These are phyloP conservation scores for Torulaspora gathmanii DNA, from an alignment of 805 yeast genomes.

Conservation along the genomic window DNA sequence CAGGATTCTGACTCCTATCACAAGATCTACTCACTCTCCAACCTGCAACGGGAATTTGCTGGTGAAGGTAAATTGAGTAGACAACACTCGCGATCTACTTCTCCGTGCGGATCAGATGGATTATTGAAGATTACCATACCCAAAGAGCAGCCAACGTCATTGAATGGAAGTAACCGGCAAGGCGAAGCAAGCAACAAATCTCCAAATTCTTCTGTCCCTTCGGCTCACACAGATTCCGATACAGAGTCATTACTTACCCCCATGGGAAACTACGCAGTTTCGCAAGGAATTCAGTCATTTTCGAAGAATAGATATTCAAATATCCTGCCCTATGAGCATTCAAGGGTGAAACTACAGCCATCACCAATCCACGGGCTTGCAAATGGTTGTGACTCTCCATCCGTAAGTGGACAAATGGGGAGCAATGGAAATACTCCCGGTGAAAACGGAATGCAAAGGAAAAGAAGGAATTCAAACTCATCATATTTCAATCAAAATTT, in stretches of 20 bases:
- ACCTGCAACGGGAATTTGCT: constrained; percentile 23
- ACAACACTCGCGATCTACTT: constrained; percentile 10
- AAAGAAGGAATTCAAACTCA: constrained; percentile 11
- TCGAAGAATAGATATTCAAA: constrained; percentile 81
- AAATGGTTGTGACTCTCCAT: constrained; percentile 1
- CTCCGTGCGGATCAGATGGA: constrained; percentile 4
- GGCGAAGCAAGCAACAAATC: background rate
- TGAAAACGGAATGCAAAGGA: constrained; percentile 1
- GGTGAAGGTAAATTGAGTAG: constrained; percentile 11
- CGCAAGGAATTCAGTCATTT: constrained; percentile 74
- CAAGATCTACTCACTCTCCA: constrained; percentile 24
- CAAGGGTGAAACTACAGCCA: constrained; percentile 54
- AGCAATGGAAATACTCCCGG: background rate
- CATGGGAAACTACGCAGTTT: constrained; percentile 39
- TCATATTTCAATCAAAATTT: constrained; percentile 9
- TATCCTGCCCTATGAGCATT: constrained; percentile 78
- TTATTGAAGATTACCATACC: constrained; percentile 9
- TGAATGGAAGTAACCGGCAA: background rate
- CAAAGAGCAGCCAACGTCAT: background rate
- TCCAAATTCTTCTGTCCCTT: constrained; percentile 3
- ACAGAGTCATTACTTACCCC: constrained; percentile 28
- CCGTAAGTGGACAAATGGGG: background rate
- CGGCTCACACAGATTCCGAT: constrained; percentile 13
- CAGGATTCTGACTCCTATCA: constrained; percentile 21
- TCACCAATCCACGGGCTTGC: constrained; percentile 29